Evolutionary conservation across 2,329 filamentous ascomycete species (phyloP), one percentile per base, ranked within the genome.

Genomic region (Alternaria longipes): DNA sequence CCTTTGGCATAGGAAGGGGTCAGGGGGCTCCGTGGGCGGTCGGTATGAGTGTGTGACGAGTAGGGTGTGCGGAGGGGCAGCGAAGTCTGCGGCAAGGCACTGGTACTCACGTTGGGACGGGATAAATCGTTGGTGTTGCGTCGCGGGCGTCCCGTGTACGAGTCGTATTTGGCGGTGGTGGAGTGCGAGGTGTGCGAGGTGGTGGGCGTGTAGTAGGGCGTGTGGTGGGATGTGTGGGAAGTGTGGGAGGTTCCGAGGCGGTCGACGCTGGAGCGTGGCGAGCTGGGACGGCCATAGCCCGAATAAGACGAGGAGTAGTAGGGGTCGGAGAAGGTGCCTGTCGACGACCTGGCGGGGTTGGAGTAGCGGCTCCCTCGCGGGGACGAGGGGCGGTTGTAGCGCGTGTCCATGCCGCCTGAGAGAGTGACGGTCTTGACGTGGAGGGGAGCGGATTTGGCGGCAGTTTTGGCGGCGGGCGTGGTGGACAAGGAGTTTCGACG

Each of bases 101-200:
- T 78, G 55, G 59, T 68, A 45, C 78, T 78, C 54, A 73, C 68
- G 2, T 78, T 78, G 16, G 81, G 78, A 54, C 76, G 68, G 64
- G 60, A 65, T 56, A 64, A 64, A 53, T 67, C 81, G 65, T 79
- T 75, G 8, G 82, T 84, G 42, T 81, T 82, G 8, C 82, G 75
- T 34, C 82, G 79, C 5, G 82, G 81, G 59, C 82, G 75, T 46
- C 81, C 79, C 8, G 78, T 73, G 73, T 83, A 83, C 8, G 79
- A 72, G 64, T 83, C 81, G 68, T 80, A 80, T 52, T 78, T 79
- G 67, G 72, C 56, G 51, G 62, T 73, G 46, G 60, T 67, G 6
- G 66, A 45, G 26, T 75, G 73, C 8, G 74, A 72, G 60, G 68
- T 56, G 69, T 72, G 63, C 16, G 74, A 69, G 57, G 53, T 68